phyloP scores from a whole-genome alignment of 441 rosid genomes.

The Omphalea diandra region DNA sequence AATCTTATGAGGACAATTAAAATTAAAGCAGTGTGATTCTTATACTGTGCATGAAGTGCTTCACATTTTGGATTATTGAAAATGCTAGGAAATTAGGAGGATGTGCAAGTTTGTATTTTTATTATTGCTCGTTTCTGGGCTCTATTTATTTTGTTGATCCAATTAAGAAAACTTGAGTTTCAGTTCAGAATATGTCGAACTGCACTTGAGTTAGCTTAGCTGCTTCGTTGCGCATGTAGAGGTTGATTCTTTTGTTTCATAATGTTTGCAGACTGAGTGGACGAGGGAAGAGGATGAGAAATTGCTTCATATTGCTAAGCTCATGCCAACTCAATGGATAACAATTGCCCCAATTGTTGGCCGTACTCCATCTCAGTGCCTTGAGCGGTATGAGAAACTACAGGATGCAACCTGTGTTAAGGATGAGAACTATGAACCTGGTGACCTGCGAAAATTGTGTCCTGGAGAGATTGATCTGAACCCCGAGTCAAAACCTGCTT shows the following conservation, averaged over 20 bases:
- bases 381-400: constrained; percentile 94
- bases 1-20: too few relatives aligned
- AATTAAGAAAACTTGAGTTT: neutral
- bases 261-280: constrained; percentile 83
- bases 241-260: constrained; percentile 23
- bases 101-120: neutral
- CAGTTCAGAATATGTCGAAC: neutral
- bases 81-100: neutral
- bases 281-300: constrained; percentile 99
- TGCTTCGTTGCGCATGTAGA: neutral
- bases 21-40: neutral
- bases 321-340: constrained; percentile 98
- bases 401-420: constrained; percentile 96
- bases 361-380: constrained; percentile 97
- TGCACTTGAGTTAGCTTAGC: neutral
- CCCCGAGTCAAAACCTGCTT: constrained; percentile 97
- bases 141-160: neutral
- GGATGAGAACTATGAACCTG: constrained; percentile 92
- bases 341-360: constrained; percentile 99
- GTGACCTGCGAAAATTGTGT: constrained; percentile 90
- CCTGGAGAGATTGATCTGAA: constrained; percentile 99
- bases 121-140: neutral
- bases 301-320: constrained; percentile 96
- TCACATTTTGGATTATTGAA: neutral
- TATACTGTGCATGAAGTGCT: neutral